phyloP scores from a whole-genome alignment of 2,329 filamentous ascomycete genomes.

The Boeremia lycopersici region DNA sequence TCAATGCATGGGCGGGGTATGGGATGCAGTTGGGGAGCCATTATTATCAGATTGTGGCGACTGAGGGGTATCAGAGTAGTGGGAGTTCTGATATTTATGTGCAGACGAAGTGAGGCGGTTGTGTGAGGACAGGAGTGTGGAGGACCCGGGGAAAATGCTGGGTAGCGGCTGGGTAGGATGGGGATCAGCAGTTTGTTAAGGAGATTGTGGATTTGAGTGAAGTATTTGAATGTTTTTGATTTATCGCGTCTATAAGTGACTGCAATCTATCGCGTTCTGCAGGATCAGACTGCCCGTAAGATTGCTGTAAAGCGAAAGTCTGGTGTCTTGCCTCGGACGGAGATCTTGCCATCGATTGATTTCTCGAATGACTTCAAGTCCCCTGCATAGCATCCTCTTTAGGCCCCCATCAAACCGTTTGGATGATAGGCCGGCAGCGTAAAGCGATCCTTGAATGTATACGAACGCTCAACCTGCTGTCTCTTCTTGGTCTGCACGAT shows the following conservation, averaged over 20 bases:
- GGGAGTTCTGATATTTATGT: conserved; percentile 15
- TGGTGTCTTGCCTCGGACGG: too few relatives aligned
- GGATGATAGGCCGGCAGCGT: not conserved
- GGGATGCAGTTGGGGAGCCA: conserved; percentile 36
- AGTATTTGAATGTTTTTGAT: not conserved
- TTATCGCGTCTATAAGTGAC: not conserved
- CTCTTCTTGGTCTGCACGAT: not conserved
- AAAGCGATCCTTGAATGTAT: not conserved
- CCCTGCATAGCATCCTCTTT: too few relatives aligned
- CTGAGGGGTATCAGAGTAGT: conserved; percentile 53
- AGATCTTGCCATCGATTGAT: too few relatives aligned
- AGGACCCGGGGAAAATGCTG: not conserved
- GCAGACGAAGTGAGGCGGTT: not conserved
- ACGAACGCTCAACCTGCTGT: conserved; percentile 1
- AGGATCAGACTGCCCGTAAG: too few relatives aligned
- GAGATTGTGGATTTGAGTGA: not conserved
- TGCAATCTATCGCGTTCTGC: too few relatives aligned
- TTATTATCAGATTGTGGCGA: conserved; percentile 50
- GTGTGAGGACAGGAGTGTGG: too few relatives aligned
- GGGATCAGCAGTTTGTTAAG: not conserved
- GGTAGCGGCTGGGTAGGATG: too few relatives aligned
- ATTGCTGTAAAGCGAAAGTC: too few relatives aligned
- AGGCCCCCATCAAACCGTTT: too few relatives aligned
- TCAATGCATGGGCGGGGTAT: conserved; percentile 33
- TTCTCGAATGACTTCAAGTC: too few relatives aligned